Conservation (phyloP, 768 basidiomycete species). For the Lentinula boryana region DNA sequence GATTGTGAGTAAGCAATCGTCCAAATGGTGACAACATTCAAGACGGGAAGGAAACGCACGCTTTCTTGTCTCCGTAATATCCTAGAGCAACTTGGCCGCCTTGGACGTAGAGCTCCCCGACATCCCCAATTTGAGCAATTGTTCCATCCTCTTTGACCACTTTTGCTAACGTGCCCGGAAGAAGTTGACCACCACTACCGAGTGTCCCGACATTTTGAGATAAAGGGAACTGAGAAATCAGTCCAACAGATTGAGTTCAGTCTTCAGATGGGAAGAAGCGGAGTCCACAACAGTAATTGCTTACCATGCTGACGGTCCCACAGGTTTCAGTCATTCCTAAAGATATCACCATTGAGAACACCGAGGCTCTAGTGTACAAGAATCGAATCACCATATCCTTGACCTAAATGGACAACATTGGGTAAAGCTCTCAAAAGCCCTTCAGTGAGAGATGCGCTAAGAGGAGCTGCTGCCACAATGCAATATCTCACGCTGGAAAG, state of each 20-base stretch:
- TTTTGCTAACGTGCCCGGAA: conserved; percentile 35
- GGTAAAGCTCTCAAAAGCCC: conserved; percentile 24
- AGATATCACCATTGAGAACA: background rate
- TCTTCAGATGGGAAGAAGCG: background rate
- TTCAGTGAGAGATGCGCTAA: conserved; percentile 23
- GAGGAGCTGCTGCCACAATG: conserved; percentile 28
- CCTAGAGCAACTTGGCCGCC: conserved; percentile 31
- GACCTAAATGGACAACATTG: conserved; percentile 20
- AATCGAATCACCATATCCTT: conserved; percentile 25
- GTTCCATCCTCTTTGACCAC: conserved; percentile 35
- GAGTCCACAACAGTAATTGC: background rate
- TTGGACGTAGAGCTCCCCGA: conserved; percentile 36
- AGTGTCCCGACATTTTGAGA: conserved; percentile 25
- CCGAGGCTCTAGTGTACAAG: background rate
- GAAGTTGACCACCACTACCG: conserved; percentile 34
- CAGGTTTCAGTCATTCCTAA: conserved; percentile 40
- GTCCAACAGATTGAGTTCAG: background rate
- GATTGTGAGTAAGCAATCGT: background rate
- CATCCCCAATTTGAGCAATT: conserved; percentile 31
- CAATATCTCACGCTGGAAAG: conserved; percentile 21
- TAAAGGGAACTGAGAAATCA: conserved; percentile 17
- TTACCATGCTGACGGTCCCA: conserved; percentile 28
- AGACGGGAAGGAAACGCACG: conserved; percentile 23
- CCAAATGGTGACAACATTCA: background rate
- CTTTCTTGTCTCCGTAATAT: conserved; percentile 33